Base-by-base conservation (phyloP, 1,139 yeast genomes). In the Diutina scorzettiae region DNA sequence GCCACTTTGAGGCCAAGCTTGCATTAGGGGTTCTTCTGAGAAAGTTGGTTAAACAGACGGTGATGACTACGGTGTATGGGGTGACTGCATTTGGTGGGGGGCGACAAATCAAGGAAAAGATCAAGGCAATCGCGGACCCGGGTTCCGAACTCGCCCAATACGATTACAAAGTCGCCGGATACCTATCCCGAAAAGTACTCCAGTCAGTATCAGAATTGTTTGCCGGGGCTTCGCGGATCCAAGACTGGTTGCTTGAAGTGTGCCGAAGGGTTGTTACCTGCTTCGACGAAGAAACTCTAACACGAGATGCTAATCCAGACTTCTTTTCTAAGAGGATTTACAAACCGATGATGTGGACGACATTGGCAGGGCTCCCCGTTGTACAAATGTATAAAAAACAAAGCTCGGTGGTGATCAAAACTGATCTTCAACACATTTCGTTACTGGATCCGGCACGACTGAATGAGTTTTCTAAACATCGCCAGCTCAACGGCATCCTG, bases 31-130 rank as follows among this genome's bases (percentile, higher is more conserved):
- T 66, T 4, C 46, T 66, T 12, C 49, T 53, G 16, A 48, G 74
- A 8, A 65, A 64, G 39, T 49, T 68, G 21, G 56, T 69, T 29
- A 69, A 69, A 48, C 64, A 67, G 43, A 69, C 73, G 1, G 66
- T 68, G 1, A 69, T 69, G 74, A 69, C 74, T 2, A 64, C 68
- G 3, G 74, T 69, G 0, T 69, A 69, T 48, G 74, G 74, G 0
- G 73, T 69, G 2, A 69, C 73, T 0, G 42, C 44, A 2, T 58
- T 44, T 48, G 74, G 74, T 0, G 71, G 68, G 1, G 48, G 54
- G 3, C 46, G 46, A 5, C 74, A 69, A 47, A 59, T 69, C 12
- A 44, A 50, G 12, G 53, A 50, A 25, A 51, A 58, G 40, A 53
- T 65, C 9, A 47, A 53, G 16, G 63, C 59, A 1, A 33, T 53